phyloP scores from a whole-genome alignment of 2,329 filamentous ascomycete species.

The Fusarium burgessii region DNA sequence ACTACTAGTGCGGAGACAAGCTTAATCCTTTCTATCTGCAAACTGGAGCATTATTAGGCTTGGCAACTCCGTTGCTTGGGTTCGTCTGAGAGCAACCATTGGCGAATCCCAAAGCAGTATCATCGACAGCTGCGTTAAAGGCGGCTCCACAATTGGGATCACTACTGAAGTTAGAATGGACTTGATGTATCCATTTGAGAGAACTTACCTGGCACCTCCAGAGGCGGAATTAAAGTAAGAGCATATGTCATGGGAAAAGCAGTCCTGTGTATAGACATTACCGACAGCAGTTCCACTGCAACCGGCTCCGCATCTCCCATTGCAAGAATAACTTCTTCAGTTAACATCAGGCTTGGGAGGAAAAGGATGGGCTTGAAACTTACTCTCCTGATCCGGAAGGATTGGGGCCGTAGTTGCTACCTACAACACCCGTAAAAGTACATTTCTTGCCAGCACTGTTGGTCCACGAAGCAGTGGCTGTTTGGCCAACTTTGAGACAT shows the following conservation, averaged over 20 bases:
- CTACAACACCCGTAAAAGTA: constrained; percentile 58
- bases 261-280: constrained; percentile 63
- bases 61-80: constrained; percentile 43
- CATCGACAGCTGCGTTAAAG: constrained; percentile 57
- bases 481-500: constrained; percentile 42
- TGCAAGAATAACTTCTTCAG: constrained; percentile 59
- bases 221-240: constrained; percentile 62
- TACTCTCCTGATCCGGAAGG: constrained; percentile 57
- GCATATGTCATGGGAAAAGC: constrained; percentile 64
- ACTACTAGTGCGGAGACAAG: not conserved
- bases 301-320: constrained; percentile 61
- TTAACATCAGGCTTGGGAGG: not conserved
- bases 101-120: constrained; percentile 53
- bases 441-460: constrained; percentile 57
- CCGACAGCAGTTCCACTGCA: constrained; percentile 58
- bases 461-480: constrained; percentile 60
- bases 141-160: constrained; percentile 62
- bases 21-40: constrained; percentile 27
- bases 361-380: constrained; percentile 16
- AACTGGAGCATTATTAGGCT: constrained; percentile 46
- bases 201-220: constrained; percentile 57
- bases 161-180: constrained; percentile 44
- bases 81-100: constrained; percentile 54
- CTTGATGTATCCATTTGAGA: rapidly evolving
- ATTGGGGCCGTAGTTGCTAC: constrained; percentile 62